These are phyloP conservation scores for Amoeboaphelidium protococcarum DNA, from an alignment of 371 early-diverging fungal species.

Conservation along the genomic window DNA sequence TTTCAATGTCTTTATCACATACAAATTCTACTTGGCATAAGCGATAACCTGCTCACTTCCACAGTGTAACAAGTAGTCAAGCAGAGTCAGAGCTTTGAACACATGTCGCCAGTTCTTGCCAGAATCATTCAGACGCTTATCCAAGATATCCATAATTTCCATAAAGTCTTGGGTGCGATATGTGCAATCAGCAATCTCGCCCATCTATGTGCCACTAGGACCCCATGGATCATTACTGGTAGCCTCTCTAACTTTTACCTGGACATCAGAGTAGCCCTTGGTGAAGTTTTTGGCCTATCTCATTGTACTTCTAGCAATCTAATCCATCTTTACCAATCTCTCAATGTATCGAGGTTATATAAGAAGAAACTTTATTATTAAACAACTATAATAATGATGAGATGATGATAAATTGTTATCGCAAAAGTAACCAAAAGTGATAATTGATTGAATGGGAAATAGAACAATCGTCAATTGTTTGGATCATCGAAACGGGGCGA, in stretches of 20 bases:
- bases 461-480: no score
- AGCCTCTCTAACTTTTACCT: slow-evolving; percentile 76
- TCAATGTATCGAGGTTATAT: no score
- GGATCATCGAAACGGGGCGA: no score
- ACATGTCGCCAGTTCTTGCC: slow-evolving; percentile 97
- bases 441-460: no score
- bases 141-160: slow-evolving; percentile 89
- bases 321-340: background rate
- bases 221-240: slow-evolving; percentile 76
- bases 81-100: slow-evolving; percentile 40
- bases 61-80: slow-evolving; percentile 41
- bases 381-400: no score
- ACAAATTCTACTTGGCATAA: slow-evolving; percentile 66
- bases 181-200: slow-evolving; percentile 62
- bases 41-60: slow-evolving; percentile 69
- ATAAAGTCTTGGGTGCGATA: slow-evolving; percentile 64
- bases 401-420: no score
- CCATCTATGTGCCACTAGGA: slow-evolving; percentile 59
- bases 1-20: slow-evolving; percentile 71
- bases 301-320: background rate
- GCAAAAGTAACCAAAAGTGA: no score
- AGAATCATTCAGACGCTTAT: slow-evolving; percentile 81
- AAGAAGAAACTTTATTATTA: no score
- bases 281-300: slow-evolving; percentile 47
- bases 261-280: slow-evolving; percentile 82